Conservation (phyloP, 768 basidiomycete genomes). For the Cystofilobasidium bisporidii region DNA sequence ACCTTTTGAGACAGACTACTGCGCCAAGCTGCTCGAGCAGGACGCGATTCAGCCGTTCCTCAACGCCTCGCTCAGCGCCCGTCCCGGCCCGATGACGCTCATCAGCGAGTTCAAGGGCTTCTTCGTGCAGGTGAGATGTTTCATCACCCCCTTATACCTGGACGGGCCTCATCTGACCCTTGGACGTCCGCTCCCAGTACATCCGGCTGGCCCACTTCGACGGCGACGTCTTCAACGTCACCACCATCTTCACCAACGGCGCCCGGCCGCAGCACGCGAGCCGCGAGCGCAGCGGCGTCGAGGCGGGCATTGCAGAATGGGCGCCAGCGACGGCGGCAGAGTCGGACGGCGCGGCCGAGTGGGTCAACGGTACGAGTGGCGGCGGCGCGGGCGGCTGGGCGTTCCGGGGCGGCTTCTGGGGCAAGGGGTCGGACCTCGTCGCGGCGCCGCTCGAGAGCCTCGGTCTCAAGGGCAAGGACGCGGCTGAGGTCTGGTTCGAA, state of each 20-base stretch:
- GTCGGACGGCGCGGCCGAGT: not conserved
- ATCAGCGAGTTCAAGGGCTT: not conserved
- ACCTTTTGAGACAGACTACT: not conserved
- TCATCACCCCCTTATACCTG: no score
- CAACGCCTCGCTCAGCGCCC: conserved; percentile 8
- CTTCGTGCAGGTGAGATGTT: no score
- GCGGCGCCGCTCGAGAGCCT: conserved; percentile 6
- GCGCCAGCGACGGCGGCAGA: not conserved
- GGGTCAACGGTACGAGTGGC: not conserved
- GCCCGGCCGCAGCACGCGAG: not conserved
- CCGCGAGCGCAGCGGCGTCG: not conserved
- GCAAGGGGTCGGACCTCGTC: not conserved
- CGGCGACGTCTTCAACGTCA: conserved; percentile 20
- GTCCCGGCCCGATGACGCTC: not conserved
- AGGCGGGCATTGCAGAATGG: conserved; percentile 3
- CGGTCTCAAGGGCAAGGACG: conserved; percentile 5
- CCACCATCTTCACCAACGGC: conserved; percentile 3
- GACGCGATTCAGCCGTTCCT: conserved; percentile 5
- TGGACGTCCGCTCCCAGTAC: no score
- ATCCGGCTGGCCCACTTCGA: conserved; percentile 7
- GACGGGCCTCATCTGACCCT: no score
- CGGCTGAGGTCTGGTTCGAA: conserved; percentile 13
- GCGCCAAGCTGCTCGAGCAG: not conserved
- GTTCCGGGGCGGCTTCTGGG: conserved; percentile 10
- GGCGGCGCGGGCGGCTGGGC: not conserved